These are phyloP conservation scores for Arabidopsis suecica DNA, from an alignment of 345 rosid genomes.

Conservation along the genomic window DNA sequence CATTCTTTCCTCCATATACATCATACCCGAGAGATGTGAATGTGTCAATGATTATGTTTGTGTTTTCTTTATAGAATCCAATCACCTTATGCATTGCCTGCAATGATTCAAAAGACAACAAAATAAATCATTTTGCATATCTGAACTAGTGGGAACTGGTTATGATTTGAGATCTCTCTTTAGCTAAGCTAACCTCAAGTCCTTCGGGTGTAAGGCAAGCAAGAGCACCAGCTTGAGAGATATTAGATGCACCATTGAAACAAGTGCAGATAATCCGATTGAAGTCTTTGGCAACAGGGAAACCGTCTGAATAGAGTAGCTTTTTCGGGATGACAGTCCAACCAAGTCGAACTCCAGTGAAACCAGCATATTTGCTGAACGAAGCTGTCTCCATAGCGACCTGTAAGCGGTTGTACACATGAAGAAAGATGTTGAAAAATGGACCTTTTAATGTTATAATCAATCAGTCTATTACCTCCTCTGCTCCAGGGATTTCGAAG, in stretches of 20 bases:
- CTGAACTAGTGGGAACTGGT: neutral
- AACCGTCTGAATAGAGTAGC: conserved; percentile 86
- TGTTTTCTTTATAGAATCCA: conserved; percentile 92
- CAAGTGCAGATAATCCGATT: conserved; percentile 82
- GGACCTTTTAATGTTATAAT: neutral
- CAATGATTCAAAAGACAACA: neutral
- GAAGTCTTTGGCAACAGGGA: conserved; percentile 90
- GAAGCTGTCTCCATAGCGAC: conserved; percentile 93
- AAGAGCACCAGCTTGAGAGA: conserved; percentile 91
- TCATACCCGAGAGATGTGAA: conserved; percentile 84
- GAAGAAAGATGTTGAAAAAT: neutral
- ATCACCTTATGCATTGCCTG: conserved; percentile 88
- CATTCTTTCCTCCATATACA: conserved; percentile 87
- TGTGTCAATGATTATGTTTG: conserved; percentile 75
- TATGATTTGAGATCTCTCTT: conserved; percentile 8
- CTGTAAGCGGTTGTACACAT: conserved; percentile 45
- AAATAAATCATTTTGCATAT: neutral
- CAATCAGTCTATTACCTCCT: conserved; percentile 61
- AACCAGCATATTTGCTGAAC: conserved; percentile 95
- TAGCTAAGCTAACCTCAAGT: conserved; percentile 56
- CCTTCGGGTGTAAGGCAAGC: conserved; percentile 95
- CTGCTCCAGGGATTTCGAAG: conserved; percentile 98
- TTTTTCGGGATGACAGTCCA: conserved; percentile 94
- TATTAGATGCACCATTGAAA: conserved; percentile 93
- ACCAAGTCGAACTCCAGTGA: conserved; percentile 95